Evolutionary conservation across 208 protist genomes (phyloP).

Genomic region (Leishmania martiniquensis): DNA sequence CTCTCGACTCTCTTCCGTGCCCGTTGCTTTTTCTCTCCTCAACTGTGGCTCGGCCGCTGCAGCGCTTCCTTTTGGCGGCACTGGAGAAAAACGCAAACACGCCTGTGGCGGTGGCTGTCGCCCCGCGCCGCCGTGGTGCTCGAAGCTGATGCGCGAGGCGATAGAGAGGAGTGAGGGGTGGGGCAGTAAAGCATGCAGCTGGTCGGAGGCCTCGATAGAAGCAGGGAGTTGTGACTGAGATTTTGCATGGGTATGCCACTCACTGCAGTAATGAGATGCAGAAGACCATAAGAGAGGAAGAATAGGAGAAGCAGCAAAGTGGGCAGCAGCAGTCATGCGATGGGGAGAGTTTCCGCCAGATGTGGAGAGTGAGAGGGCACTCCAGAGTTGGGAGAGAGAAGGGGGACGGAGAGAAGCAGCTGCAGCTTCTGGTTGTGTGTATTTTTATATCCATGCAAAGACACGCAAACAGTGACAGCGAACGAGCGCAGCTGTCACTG

Average conservation of each 20-base stretch:
- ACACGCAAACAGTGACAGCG: not conserved
- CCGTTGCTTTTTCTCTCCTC: not conserved
- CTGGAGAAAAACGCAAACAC: not conserved
- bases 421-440: not conserved
- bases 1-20: not conserved
- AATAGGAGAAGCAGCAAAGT: slow-evolving; percentile 1
- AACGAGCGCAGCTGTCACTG: not conserved
- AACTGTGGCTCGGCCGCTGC: not conserved
- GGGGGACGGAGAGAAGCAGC: not conserved
- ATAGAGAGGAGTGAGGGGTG: not conserved
- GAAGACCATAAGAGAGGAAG: slow-evolving; percentile 5
- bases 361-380: not conserved
- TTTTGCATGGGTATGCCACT: not conserved
- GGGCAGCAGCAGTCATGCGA: not conserved
- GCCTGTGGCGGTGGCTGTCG: not conserved
- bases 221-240: not conserved
- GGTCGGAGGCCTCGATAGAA: not conserved
- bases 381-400: no score
- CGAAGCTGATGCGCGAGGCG: not conserved
- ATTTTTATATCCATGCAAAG: not conserved
- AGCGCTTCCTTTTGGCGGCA: not conserved
- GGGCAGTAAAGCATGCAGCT: not conserved
- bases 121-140: not conserved
- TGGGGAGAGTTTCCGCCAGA: not conserved
- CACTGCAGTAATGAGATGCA: not conserved